Percentiles rank a stretch among this genome's conserved stretches.
phyloP scores from a whole-genome alignment of 2,329 filamentous ascomycete species.

The Cladophialophora exuberans region DNA sequence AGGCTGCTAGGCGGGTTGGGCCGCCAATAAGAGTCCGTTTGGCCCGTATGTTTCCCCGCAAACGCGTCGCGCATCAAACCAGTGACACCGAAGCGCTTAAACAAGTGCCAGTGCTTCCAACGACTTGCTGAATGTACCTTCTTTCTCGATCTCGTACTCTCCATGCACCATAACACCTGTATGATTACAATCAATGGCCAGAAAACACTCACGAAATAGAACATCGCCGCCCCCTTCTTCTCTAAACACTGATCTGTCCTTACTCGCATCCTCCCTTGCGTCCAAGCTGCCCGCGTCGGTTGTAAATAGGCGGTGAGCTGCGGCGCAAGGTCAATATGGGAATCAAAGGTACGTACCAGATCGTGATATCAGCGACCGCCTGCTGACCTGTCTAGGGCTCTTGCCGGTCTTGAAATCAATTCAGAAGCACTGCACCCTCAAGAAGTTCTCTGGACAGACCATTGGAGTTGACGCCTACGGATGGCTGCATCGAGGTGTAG shows the following conservation, averaged over 20 bases:
- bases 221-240: background rate
- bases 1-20: background rate
- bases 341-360: conserved; percentile 45
- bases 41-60: conserved; percentile 1
- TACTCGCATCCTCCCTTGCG: background rate
- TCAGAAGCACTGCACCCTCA: conserved; percentile 83
- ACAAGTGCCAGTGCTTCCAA: background rate
- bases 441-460: conserved; percentile 83
- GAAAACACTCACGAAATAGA: background rate
- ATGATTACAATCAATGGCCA: conserved; percentile 14
- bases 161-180: background rate
- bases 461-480: conserved; percentile 97
- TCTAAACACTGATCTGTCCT: background rate
- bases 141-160: no score
- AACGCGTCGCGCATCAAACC: conserved; percentile 1
- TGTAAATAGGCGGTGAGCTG: conserved; percentile 26
- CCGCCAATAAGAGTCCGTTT: background rate
- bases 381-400: conserved; percentile 62
- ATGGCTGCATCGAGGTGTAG: conserved; percentile 93
- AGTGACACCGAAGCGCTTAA: conserved; percentile 1
- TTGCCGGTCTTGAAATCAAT: conserved; percentile 94
- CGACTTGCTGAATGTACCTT: no score
- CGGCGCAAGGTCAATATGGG: conserved; percentile 40
- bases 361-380: no score
- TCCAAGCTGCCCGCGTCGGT: background rate